Percentiles rank a stretch among this genome's conserved stretches.
These are phyloP conservation scores for Podospora sp. DNA, from an alignment of 495 filamentous ascomycete genomes.

Conservation along the genomic window DNA sequence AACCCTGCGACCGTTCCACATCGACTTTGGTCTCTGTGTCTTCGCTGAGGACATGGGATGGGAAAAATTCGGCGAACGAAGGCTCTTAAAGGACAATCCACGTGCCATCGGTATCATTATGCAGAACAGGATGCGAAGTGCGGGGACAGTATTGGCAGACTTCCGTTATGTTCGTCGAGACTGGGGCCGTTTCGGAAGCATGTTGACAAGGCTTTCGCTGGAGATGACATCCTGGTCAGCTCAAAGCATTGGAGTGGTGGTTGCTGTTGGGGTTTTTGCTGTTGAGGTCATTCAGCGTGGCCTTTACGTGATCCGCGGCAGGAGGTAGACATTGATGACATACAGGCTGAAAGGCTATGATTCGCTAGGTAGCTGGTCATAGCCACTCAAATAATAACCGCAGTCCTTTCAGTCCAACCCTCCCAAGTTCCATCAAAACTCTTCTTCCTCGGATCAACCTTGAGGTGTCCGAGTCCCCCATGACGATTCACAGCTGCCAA, in stretches of 20 bases:
- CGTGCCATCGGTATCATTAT: neutral
- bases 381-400: neutral
- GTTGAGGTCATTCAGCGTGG: no score
- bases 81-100: neutral
- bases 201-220: no score
- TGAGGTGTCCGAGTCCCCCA: neutral
- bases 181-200: constrained; percentile 3
- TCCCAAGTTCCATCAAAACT: neutral
- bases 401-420: neutral
- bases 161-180: neutral
- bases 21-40: constrained; percentile 8
- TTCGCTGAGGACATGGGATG: constrained; percentile 12
- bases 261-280: no score
- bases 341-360: no score
- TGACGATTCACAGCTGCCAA: neutral
- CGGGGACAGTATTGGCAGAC: neutral
- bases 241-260: no score
- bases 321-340: no score
- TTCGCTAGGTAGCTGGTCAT: no score
- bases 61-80: neutral
- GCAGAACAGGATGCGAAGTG: neutral
- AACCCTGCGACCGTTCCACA: neutral
- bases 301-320: no score
- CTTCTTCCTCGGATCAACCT: constrained; percentile 3
- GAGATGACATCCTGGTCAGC: no score